Base-by-base conservation (phyloP, 352 stramenopile genomes). In the Phytophthora fragariaefolia region DNA sequence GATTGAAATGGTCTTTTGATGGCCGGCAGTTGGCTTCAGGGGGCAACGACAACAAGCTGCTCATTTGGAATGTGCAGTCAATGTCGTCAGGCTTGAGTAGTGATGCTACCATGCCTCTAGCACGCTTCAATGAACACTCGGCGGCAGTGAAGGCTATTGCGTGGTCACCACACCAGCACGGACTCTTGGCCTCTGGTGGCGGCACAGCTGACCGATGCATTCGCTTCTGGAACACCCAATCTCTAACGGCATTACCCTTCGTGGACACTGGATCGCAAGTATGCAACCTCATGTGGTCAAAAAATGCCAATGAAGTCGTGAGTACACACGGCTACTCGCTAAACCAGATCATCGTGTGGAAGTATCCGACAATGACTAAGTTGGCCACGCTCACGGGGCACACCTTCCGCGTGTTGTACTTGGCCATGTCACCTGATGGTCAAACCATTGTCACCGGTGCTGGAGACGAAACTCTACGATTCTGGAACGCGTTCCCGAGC, bases 281-380 rank as follows among this genome's bases (percentile, higher is more conserved):
- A 43, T 99, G 97, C 81, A 99, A 99, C 76, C 81, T 99, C 56
- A 96, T 98, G 73, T 99, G 96, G 95, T 98, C 93, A 1, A 96
- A 97, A 69, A 99, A 98, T 63, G 96, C 92, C 52, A 99, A 99
- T 75, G 97, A 99, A 65, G 91, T 99, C 61, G 97, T 99, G 58
- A 98, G 94, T 62, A 99, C 97, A n/a, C 97, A 99, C 78, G 97
- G 97, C 23, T 99, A 99, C 83, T 98, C 91, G 60, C 84, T 99
- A 22, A 99, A 99, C 88, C 90, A 97, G 70, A 98, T 99, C 77
- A 98, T 98, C 63, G 87, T 99, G 63, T 99, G 96, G 96, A 95
- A 97, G 63, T 99, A 99, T 73, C 96, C 97, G 43, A 97, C 71
- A 34, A 98, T 99, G 93, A 92, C 87, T 40, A 99, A 99, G 76